phyloP scores from a whole-genome alignment of 352 stramenopile species.

The Globisporangium viniferum region DNA sequence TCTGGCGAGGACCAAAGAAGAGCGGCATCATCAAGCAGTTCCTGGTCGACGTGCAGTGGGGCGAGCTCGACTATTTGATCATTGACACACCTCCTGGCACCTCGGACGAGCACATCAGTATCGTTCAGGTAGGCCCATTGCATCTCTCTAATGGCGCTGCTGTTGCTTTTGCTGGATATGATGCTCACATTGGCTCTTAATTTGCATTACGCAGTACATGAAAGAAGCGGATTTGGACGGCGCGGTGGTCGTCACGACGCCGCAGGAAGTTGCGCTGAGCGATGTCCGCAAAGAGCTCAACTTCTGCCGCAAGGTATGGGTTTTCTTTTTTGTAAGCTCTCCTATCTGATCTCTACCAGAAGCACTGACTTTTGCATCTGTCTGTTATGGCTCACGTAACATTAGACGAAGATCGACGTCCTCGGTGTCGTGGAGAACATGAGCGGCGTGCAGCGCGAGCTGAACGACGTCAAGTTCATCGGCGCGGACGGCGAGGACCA shows the following conservation, averaged over 20 bases:
- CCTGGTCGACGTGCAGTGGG: constrained; percentile 99
- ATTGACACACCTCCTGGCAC: constrained; percentile 99
- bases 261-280: constrained; percentile 98
- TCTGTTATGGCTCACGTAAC: background rate
- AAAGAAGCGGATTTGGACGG: constrained; percentile 94
- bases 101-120: constrained; percentile 99
- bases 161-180: background rate
- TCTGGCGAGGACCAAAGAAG: constrained; percentile 99
- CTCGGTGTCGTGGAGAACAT: constrained; percentile 99
- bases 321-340: background rate
- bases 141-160: background rate
- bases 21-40: constrained; percentile 99
- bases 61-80: constrained; percentile 99
- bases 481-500: constrained; percentile 48
- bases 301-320: constrained; percentile 97
- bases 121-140: constrained; percentile 84
- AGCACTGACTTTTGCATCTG: background rate
- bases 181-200: background rate
- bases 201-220: constrained; percentile 88
- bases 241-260: constrained; percentile 98
- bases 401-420: constrained; percentile 73
- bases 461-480: constrained; percentile 77
- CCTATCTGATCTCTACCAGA: background rate
- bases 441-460: constrained; percentile 87
- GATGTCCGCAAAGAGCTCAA: constrained; percentile 99